Conservation (phyloP, 257 asterid genomes). For the Nicotiana otophora region DNA sequence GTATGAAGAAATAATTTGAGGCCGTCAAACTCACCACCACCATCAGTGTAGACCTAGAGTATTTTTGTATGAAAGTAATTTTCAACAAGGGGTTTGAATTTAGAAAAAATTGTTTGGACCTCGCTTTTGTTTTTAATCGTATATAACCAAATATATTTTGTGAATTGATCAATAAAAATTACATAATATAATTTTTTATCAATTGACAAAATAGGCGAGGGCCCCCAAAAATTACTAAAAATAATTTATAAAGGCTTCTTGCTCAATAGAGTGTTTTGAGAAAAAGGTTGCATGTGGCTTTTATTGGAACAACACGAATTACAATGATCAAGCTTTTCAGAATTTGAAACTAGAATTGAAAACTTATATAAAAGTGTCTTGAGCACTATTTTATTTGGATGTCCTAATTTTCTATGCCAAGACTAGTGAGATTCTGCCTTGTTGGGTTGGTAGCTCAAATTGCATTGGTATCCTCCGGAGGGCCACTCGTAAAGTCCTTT, state of each 20-base stretch:
- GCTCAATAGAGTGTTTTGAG: background rate
- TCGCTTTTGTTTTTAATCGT: too few relatives aligned
- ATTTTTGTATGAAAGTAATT: too few relatives aligned
- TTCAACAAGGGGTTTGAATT: too few relatives aligned
- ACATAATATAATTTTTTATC: background rate
- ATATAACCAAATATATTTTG: too few relatives aligned
- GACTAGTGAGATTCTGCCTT: too few relatives aligned
- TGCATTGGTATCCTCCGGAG: too few relatives aligned
- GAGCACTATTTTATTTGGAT: background rate
- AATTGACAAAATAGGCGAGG: background rate
- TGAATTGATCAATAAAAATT: background rate
- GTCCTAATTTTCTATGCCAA: background rate
- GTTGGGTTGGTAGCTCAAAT: background rate
- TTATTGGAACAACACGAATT: too few relatives aligned
- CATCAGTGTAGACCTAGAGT: background rate
- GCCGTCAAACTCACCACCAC: background rate
- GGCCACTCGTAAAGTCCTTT: background rate
- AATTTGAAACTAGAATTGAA: background rate
- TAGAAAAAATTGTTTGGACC: too few relatives aligned
- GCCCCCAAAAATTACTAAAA: background rate
- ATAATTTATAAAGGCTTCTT: background rate
- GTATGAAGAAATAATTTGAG: background rate
- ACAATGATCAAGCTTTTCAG: too few relatives aligned
- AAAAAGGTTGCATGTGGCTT: background rate
- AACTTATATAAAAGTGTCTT: too few relatives aligned